Evolutionary conservation across 495 filamentous ascomycete species (phyloP).

Genomic region (Tetracladium marchalianum): DNA sequence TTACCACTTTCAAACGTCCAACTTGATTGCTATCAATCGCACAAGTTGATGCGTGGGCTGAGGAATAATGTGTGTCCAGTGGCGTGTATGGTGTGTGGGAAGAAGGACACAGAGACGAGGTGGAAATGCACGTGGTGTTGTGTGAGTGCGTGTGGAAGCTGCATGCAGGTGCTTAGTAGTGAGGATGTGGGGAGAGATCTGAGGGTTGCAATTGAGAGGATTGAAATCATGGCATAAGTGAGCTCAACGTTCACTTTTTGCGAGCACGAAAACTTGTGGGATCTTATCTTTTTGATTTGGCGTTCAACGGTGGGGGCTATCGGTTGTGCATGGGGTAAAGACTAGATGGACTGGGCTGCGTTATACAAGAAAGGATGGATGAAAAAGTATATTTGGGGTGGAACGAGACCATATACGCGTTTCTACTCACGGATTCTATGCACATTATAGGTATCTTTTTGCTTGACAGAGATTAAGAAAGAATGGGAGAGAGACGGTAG

Average conservation of each 20-base stretch:
- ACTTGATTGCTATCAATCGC: constrained; percentile 19
- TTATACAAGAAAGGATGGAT: too few relatives aligned
- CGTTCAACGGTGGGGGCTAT: too few relatives aligned
- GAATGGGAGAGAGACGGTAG: too few relatives aligned
- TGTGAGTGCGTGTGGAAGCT: constrained; percentile 15
- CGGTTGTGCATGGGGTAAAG: too few relatives aligned
- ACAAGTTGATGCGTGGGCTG: constrained; percentile 15
- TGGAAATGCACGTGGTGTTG: constrained; percentile 21
- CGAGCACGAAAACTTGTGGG: too few relatives aligned
- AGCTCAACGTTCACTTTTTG: background rate
- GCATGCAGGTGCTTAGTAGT: constrained; percentile 16
- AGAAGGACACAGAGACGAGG: constrained; percentile 14
- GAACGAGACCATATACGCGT: too few relatives aligned
- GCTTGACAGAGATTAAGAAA: too few relatives aligned
- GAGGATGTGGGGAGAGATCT: constrained; percentile 16
- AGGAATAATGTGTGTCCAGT: constrained; percentile 16
- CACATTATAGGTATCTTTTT: too few relatives aligned
- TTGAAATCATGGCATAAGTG: constrained; percentile 2
- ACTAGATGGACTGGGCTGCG: too few relatives aligned
- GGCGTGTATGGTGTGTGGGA: constrained; percentile 19
- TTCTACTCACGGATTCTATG: too few relatives aligned
- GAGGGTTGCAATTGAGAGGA: constrained; percentile 8
- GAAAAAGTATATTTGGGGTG: too few relatives aligned
- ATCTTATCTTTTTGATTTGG: too few relatives aligned
- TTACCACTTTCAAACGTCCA: constrained; percentile 5